Evolutionary conservation across 2,329 filamentous ascomycete species (phyloP), one percentile per base, ranked within the genome.

Genomic region (Periconia digitata): DNA sequence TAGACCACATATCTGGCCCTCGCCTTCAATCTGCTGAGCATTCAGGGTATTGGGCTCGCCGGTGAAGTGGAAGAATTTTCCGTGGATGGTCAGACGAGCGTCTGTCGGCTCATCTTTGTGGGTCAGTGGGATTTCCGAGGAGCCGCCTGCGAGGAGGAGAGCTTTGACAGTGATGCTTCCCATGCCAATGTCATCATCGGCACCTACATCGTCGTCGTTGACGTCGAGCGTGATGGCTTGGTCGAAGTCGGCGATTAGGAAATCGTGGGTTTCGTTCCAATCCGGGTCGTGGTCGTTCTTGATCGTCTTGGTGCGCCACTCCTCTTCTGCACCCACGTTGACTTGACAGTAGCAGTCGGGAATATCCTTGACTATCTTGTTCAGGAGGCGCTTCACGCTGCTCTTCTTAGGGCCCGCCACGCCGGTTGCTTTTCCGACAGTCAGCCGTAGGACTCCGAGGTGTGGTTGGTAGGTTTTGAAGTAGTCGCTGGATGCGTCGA

Each of bases 191-290:
- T 77, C 72, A 27, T 78, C 75, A 46, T 76, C 72, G 15, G 60
- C 64, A 1, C 55, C 66, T 6, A 74, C 55, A 45, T 79, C 76
- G 10, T 76, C 69, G 46, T 79, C 76, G 32, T 75, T 59, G 17
- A 79, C 60, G 23, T 77, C 72, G 21, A 75, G 34, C 3, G 63
- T 46, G 44, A 79, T 71, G 21, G 42, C 44, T 49, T 79, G 76
- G 36, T 78, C 75, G 51, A 69, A 67, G 51, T 79, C 76, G 8
- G 66, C 58, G 2, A 79, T 69, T 2, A 78, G 62, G 58, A 79
- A 79, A 55, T 79, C 76, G 50, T 74, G 70, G 2, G 74, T 76
- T 59, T 79, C 76, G 54, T 77, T 73, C 76, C 76, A 79, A 20
- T 64, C 66, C 0, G 76, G 76, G 27, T 75, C 64, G 24, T 63